These are phyloP conservation scores for Wickerhamiella hasegawae DNA, from an alignment of 805 yeast species.

Conservation along the genomic window DNA sequence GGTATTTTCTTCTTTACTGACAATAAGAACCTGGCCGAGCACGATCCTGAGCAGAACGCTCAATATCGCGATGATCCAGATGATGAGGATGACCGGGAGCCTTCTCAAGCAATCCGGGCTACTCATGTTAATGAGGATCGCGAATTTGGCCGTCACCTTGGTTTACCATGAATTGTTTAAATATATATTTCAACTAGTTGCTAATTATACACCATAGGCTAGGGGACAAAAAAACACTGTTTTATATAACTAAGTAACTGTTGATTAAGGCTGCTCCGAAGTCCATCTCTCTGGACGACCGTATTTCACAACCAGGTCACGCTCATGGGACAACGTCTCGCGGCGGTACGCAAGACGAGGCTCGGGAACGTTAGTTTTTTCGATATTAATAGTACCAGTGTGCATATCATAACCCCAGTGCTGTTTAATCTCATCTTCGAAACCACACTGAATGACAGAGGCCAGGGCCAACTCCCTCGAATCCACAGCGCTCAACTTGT, in stretches of 20 bases:
- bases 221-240: too few relatives aligned
- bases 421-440: slow-evolving; percentile 68
- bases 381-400: slow-evolving; percentile 60
- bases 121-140: slow-evolving; percentile 15
- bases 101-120: slow-evolving; percentile 15
- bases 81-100: slow-evolving; percentile 1
- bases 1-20: slow-evolving; percentile 6
- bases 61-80: slow-evolving; percentile 5
- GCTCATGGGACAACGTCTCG: slow-evolving; percentile 66
- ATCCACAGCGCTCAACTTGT: slow-evolving; percentile 84
- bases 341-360: slow-evolving; percentile 70
- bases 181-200: too few relatives aligned
- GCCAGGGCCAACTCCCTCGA: slow-evolving; percentile 94
- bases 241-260: too few relatives aligned
- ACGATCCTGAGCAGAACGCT: background rate
- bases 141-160: slow-evolving; percentile 19
- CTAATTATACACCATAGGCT: too few relatives aligned
- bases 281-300: too few relatives aligned
- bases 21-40: slow-evolving; percentile 2
- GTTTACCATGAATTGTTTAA: too few relatives aligned
- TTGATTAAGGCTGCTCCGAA: too few relatives aligned
- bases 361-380: slow-evolving; percentile 88
- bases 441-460: slow-evolving; percentile 88
- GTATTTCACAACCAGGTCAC: too few relatives aligned
- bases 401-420: slow-evolving; percentile 73